Evolutionary conservation across 495 filamentous ascomycete species (phyloP), one percentile per base, ranked within the genome.

Genomic region (Xylaria intraflava): DNA sequence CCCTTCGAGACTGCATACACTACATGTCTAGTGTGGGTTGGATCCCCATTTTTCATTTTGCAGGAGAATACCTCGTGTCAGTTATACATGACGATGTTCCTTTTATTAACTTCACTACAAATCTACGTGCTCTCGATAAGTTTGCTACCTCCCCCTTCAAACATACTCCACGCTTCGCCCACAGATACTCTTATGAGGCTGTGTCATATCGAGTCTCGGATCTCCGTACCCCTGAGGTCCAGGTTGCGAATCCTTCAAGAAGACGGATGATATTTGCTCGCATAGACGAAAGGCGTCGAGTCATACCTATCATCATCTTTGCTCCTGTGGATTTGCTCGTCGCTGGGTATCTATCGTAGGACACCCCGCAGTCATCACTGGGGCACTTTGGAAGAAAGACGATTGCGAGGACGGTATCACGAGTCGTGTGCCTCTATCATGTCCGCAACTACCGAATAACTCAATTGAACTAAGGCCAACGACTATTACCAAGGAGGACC

Each of bases 41-140:
- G 22, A 47, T 49, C 52, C 52, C 52, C 52, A 43, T 48, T 55
- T 55, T 55, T 55, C 52, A 55, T 55, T 42, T 55, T 41, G 52
- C 44, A 29, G 33, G 33, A 44, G 51, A 46, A 52, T 29, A 19
- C 49, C 43, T n/a, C n/a, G n/a, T n/a, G n/a, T n/a, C n/a, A n/a
- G n/a, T n/a, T n/a, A n/a, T n/a, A n/a, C n/a, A n/a, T n/a, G n/a
- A n/a, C n/a, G n/a, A n/a, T n/a, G n/a, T n/a, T n/a, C 27, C 43
- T 36, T 39, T 26, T 27, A 7, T 31, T 40, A 33, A 30, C 14
- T 23, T 11, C 31, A n/a, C n/a, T n/a, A n/a, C n/a, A n/a, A n/a
- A n/a, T n/a, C n/a, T n/a, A n/a, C n/a, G n/a, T 49, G 20, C 46
- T 38, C 33, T 47, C 19, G 11, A 20, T 12, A n/a, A 39, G 35